Conservation (phyloP, 176 grass and related monocot genomes). For the Pontederia paniculata region DNA sequence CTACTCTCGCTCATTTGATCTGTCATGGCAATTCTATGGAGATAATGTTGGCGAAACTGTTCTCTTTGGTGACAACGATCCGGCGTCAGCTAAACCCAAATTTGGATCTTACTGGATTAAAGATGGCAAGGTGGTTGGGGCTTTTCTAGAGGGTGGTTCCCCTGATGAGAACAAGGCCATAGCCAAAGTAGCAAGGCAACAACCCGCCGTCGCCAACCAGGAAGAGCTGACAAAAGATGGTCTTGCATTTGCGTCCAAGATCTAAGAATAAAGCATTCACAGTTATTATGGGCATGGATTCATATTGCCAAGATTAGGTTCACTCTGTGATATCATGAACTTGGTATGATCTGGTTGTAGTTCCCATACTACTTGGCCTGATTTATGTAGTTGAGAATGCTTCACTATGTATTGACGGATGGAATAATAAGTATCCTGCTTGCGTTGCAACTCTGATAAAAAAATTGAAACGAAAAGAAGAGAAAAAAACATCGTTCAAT, state of each 20-base stretch:
- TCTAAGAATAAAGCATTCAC: conserved; percentile 23
- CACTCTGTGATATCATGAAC: too few relatives aligned
- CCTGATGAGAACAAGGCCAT: conserved; percentile 76
- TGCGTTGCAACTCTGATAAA: too few relatives aligned
- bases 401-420: too few relatives aligned
- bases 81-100: conserved; percentile 56
- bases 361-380: too few relatives aligned
- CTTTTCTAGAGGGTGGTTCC: conserved; percentile 82
- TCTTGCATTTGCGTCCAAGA: conserved; percentile 69
- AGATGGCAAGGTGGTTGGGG: conserved; percentile 65
- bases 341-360: too few relatives aligned
- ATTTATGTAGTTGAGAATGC: too few relatives aligned
- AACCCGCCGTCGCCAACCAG: conserved; percentile 29
- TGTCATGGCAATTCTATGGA: conserved; percentile 90
- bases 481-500: too few relatives aligned
- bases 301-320: too few relatives aligned
- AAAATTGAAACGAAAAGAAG: too few relatives aligned
- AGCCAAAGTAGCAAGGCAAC: conserved; percentile 57
- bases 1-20: conserved; percentile 83
- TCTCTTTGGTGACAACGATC: conserved; percentile 67
- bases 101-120: conserved; percentile 97
- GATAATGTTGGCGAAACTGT: conserved; percentile 73
- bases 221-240: conserved; percentile 53
- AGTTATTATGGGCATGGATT: too few relatives aligned
- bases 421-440: too few relatives aligned